Evolutionary conservation across 2,329 filamentous ascomycete species (phyloP).

Genomic region (Alternaria sp.): DNA sequence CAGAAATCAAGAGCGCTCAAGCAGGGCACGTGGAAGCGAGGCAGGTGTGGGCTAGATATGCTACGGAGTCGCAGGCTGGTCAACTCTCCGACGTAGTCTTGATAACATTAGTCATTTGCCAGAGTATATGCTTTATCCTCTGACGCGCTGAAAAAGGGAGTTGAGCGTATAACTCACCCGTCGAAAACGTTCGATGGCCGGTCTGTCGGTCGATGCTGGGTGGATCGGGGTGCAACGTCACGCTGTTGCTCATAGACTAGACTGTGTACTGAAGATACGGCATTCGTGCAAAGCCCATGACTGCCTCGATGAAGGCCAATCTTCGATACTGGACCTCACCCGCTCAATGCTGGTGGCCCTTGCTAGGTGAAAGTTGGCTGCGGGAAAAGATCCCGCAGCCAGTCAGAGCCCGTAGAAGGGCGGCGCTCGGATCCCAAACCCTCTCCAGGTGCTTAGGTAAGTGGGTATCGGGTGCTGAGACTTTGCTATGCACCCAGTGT

Average conservation of each 20-base stretch:
- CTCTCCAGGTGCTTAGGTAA: not conserved
- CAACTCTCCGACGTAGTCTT: not conserved
- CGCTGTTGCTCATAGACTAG: not conserved
- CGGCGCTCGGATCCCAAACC: not conserved
- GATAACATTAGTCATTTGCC: constrained; percentile 12
- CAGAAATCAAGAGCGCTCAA: not conserved
- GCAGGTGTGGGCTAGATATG: constrained; percentile 1
- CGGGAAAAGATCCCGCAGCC: constrained; percentile 11
- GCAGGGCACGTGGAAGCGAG: not conserved
- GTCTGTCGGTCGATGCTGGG: not conserved
- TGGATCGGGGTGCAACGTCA: constrained; percentile 1
- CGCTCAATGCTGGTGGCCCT: constrained; percentile 6
- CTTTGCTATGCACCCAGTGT: not conserved
- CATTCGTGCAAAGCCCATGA: constrained; percentile 1
- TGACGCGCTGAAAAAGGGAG: constrained; percentile 4
- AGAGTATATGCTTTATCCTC: not conserved
- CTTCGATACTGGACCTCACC: constrained; percentile 1
- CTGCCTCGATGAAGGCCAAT: not conserved
- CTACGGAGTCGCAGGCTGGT: not conserved
- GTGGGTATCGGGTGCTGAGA: not conserved
- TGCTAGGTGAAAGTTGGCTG: constrained; percentile 1
- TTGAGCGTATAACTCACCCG: constrained; percentile 5
- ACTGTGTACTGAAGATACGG: not conserved
- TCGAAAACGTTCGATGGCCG: constrained; percentile 2
- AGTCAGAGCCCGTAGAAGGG: constrained; percentile 1